Conservation (phyloP, 371 early-diverging fungal species). For the Circinella umbellata region DNA sequence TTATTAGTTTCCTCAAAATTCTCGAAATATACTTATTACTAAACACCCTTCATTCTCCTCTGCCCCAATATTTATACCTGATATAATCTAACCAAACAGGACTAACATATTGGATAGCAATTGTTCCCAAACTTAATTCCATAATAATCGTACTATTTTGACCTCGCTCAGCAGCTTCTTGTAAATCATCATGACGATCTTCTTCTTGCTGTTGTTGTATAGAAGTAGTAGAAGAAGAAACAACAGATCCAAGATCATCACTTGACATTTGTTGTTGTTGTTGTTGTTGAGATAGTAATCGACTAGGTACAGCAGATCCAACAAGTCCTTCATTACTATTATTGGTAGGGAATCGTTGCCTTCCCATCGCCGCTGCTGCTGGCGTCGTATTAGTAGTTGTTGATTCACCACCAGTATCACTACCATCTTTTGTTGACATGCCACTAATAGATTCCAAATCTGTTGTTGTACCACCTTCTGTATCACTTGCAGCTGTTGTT, state of each 20-base stretch:
- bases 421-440: constrained; percentile 16
- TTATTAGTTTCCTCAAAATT: neutral
- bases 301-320: constrained; percentile 1
- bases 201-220: neutral
- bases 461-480: constrained; percentile 14
- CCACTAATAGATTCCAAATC: constrained; percentile 23
- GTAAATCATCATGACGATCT: constrained; percentile 40
- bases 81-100: constrained; percentile 64
- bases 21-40: too few relatives aligned
- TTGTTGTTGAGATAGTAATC: neutral
- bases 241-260: constrained; percentile 12
- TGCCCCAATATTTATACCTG: constrained; percentile 43
- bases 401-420: neutral
- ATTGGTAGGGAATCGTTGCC: constrained; percentile 16
- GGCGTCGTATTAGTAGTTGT: too few relatives aligned
- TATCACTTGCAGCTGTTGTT: constrained; percentile 21
- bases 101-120: constrained; percentile 58
- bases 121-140: constrained; percentile 60
- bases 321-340: constrained; percentile 13
- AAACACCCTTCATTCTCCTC: neutral
- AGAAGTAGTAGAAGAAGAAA: neutral
- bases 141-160: constrained; percentile 66
- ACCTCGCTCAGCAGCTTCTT: constrained; percentile 58
- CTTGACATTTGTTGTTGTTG: neutral
- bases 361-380: neutral